Percentiles rank a stretch among this genome's conserved stretches.
Evolutionary conservation across 176 grass and related monocot species (phyloP).

Genomic region (Raddia distichophylla): DNA sequence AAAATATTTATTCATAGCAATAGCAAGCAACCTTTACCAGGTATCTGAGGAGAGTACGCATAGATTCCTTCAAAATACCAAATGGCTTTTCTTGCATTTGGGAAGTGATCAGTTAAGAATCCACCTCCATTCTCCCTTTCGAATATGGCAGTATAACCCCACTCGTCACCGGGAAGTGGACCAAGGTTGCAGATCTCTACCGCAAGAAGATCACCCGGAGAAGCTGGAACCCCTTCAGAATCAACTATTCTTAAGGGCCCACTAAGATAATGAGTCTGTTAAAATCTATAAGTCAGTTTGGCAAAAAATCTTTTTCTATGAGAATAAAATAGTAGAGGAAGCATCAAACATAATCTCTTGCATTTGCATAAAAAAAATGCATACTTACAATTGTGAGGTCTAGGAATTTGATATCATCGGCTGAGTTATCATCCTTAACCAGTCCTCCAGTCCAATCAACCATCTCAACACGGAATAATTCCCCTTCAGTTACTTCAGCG

Average conservation of each 20-base stretch:
- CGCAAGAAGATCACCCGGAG: slow-evolving; percentile 83
- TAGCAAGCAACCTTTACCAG: slow-evolving; percentile 49
- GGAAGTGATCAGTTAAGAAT: slow-evolving; percentile 90
- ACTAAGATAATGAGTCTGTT: slow-evolving; percentile 86
- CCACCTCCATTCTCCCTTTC: slow-evolving; percentile 95
- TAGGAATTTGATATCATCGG: slow-evolving; percentile 78
- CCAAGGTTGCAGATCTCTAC: slow-evolving; percentile 93
- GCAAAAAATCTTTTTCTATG: slow-evolving; percentile 3
- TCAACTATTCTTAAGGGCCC: slow-evolving; percentile 84
- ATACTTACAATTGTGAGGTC: slow-evolving; percentile 70
- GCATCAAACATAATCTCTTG: not conserved
- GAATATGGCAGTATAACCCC: slow-evolving; percentile 92
- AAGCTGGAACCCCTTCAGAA: slow-evolving; percentile 73
- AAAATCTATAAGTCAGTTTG: slow-evolving; percentile 29
- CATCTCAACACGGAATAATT: slow-evolving; percentile 88
- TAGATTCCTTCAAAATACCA: slow-evolving; percentile 99
- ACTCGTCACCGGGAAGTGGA: slow-evolving; percentile 83
- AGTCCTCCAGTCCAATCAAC: slow-evolving; percentile 73
- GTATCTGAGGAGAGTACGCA: slow-evolving; percentile 86
- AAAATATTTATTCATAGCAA: slow-evolving; percentile 15
- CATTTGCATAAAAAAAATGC: slow-evolving; percentile 17
- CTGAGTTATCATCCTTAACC: slow-evolving; percentile 68
- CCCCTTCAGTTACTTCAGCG: slow-evolving; percentile 79
- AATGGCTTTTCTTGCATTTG: slow-evolving; percentile 81
- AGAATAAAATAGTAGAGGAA: slow-evolving; percentile 6